phyloP scores from a whole-genome alignment of 208 protist species.

The Blastocrithidia nonstop region DNA sequence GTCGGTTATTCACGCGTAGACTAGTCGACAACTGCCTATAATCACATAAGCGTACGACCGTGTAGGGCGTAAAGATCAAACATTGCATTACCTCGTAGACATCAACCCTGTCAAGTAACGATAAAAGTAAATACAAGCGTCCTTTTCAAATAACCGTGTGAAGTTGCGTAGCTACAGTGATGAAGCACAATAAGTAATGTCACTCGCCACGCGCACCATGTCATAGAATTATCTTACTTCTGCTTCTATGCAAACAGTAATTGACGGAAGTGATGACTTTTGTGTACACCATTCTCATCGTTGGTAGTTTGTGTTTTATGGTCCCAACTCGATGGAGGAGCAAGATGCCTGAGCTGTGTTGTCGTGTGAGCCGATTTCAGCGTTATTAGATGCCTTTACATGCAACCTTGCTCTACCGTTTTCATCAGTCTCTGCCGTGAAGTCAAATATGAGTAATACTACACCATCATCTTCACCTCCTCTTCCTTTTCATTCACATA shows the following conservation, averaged over 20 bases:
- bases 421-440: slow-evolving; percentile 6
- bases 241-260: slow-evolving; percentile 9
- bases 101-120: slow-evolving; percentile 17
- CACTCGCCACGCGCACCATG: background rate
- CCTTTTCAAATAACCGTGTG: slow-evolving; percentile 9
- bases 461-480: slow-evolving; percentile 5
- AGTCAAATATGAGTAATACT: slow-evolving; percentile 8
- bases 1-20: slow-evolving; percentile 20
- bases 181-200: background rate
- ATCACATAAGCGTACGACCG: slow-evolving; percentile 12
- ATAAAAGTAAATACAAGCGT: slow-evolving; percentile 8
- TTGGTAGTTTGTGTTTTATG: slow-evolving; percentile 54
- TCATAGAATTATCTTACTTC: slow-evolving; percentile 17
- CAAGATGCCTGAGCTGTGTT: slow-evolving; percentile 55
- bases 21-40: slow-evolving; percentile 24
- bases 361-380: slow-evolving; percentile 47
- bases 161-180: slow-evolving; percentile 12
- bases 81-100: slow-evolving; percentile 45
- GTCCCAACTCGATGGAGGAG: slow-evolving; percentile 12
- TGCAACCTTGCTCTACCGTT: slow-evolving; percentile 8
- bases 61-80: slow-evolving; percentile 11
- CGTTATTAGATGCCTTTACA: slow-evolving; percentile 54
- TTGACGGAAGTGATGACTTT: slow-evolving; percentile 41
- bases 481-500: too few relatives aligned
- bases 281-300: slow-evolving; percentile 58